Percentiles rank a stretch among this genome's conserved stretches.
These are phyloP conservation scores for Cladosporium sp. DNA, from an alignment of 2,329 filamentous ascomycete genomes.

Conservation along the genomic window DNA sequence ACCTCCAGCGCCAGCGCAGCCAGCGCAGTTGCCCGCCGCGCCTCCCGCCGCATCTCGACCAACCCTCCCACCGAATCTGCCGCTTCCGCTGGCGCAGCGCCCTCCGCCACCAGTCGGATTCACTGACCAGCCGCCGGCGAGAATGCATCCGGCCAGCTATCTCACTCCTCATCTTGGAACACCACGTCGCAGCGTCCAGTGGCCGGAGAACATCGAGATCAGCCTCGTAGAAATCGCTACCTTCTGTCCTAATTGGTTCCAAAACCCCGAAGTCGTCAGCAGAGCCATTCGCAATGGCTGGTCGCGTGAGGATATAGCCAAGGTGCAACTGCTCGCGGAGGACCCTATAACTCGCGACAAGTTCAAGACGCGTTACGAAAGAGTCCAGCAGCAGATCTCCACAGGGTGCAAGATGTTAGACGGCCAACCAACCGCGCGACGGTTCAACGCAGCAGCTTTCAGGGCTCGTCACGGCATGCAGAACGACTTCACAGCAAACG, in stretches of 20 bases:
- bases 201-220: conserved; percentile 21
- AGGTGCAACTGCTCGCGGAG: conserved; percentile 12
- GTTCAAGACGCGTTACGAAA: background rate
- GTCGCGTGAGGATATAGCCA: conserved; percentile 8
- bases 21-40: background rate
- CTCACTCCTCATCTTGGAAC: background rate
- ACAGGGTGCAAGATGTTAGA: conserved; percentile 8
- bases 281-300: conserved; percentile 19
- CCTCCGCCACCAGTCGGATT: background rate
- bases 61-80: background rate
- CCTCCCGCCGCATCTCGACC: background rate
- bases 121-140: conserved; percentile 1
- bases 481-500: conserved; percentile 20
- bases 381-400: conserved; percentile 20
- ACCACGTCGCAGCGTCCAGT: conserved; percentile 17
- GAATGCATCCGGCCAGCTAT: background rate
- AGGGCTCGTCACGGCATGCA: conserved; percentile 7
- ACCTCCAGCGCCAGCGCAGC: background rate
- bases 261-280: conserved; percentile 10
- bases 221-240: conserved; percentile 22
- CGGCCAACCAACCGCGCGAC: background rate
- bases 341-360: background rate
- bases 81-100: background rate
- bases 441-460: background rate
- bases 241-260: conserved; percentile 23